Evolutionary conservation across 192 early-diverging fungal species (phyloP).

Genomic region (Geranomyces michiganensis): DNA sequence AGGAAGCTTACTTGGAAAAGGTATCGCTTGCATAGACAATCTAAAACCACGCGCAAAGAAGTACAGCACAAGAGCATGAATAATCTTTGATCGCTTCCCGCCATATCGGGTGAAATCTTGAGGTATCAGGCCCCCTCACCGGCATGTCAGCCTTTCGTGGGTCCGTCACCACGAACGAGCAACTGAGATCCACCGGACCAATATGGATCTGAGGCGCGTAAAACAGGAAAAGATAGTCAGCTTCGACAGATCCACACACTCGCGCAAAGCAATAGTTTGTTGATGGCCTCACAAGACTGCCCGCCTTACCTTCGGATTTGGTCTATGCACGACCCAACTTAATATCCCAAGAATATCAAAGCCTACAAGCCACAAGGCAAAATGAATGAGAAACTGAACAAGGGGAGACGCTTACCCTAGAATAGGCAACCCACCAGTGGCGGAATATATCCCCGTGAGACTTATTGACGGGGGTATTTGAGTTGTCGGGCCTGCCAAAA

Average conservation of each 20-base stretch:
- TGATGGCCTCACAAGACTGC: too few species aligned
- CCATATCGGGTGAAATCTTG: too few species aligned
- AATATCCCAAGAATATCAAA: slow-evolving; percentile 51
- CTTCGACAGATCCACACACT: too few species aligned
- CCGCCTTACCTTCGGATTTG: slow-evolving; percentile 58
- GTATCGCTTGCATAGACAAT: slow-evolving; percentile 67
- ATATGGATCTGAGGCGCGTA: slow-evolving; percentile 28
- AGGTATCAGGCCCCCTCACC: slow-evolving; percentile 10
- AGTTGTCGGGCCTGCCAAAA: slow-evolving; percentile 5
- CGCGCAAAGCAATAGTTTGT: too few species aligned
- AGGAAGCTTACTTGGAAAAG: slow-evolving; percentile 50
- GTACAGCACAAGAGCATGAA: not conserved
- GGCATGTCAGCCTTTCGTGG: slow-evolving; percentile 63
- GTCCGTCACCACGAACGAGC: slow-evolving; percentile 62
- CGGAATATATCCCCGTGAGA: slow-evolving; percentile 33
- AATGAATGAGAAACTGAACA: too few species aligned
- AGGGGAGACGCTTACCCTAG: too few species aligned
- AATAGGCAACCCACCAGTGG: slow-evolving; percentile 26
- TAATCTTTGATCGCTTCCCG: too few species aligned
- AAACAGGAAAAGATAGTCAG: too few species aligned
- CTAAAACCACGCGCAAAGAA: not conserved
- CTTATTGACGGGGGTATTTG: slow-evolving; percentile 22
- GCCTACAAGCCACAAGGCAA: slow-evolving; percentile 19
- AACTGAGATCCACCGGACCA: slow-evolving; percentile 62
- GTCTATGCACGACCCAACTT: slow-evolving; percentile 44